Evolutionary conservation across 345 rosid species (phyloP).

Genomic region (Populus deltoides): DNA sequence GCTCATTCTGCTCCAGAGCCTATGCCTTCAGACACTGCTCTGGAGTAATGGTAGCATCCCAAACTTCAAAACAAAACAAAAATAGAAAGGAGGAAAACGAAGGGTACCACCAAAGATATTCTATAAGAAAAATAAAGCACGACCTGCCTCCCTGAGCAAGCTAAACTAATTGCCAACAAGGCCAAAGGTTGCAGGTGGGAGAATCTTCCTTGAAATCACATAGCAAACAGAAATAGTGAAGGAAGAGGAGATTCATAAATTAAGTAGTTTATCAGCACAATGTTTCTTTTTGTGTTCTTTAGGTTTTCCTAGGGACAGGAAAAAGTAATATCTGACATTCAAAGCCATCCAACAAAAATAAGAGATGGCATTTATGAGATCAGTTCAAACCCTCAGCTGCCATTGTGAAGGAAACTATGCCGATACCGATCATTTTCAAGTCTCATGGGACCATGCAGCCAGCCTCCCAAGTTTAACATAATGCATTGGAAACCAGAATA

Average conservation of each 20-base stretch:
- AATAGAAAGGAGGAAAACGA: neutral
- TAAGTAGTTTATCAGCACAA: neutral
- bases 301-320: neutral
- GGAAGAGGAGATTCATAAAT: neutral
- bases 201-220: neutral
- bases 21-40: neutral
- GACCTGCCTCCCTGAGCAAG: neutral
- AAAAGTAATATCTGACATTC: neutral
- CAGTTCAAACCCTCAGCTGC: neutral
- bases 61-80: neutral
- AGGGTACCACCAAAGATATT: neutral
- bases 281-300: neutral
- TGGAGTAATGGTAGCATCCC: neutral
- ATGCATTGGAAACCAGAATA: neutral
- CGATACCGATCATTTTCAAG: neutral
- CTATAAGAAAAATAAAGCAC: neutral
- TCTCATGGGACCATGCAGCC: neutral
- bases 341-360: neutral
- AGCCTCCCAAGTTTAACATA: neutral
- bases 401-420: neutral
- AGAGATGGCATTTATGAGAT: neutral
- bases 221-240: neutral
- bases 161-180: neutral
- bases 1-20: neutral
- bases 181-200: neutral